Base-by-base conservation (phyloP, 1,139 yeast genomes). In the Dujonia santamariae region DNA sequence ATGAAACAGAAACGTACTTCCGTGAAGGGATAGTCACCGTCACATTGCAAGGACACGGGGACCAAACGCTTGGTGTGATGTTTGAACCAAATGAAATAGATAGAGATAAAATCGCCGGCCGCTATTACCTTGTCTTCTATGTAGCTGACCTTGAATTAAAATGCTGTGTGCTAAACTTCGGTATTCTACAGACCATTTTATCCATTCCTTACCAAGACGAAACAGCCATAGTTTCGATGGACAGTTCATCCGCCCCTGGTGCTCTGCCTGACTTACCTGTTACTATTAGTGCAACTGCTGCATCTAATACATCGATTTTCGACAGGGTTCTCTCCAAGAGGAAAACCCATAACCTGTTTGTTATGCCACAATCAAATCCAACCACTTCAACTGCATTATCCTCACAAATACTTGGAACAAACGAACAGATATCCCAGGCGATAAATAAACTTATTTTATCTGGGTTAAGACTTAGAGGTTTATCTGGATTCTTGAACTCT, bases 381-480 rank as follows among this genome's bases (percentile, higher is more conserved):
- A 12, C 26, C 32, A 29, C 31, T 44, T 39, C 34, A 31, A 44
- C 14, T 37, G 44, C 34, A 32, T 35, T 37, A 7, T 37, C 31
- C 12, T 40, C 51, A 9, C 60, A 48, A 51, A 44, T 45, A 1
- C 45, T 60, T 7, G 47, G 51, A 7, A 47, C 59, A 19, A 51
- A 50, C 24, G 67, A 63, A 15, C 71, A 64, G 37, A 53, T 63
- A 19, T 54, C 57, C 35, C 56, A 51, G 35, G 63, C 65, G 8
- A 51, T 66, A 19, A 59, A 54, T 34, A 63, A 63, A 38, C 49
- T 67, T 13, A 59, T 67, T 5, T 48, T 62, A 7, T 65, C 73
- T 5, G 75, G 75, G 1, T 52, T 69, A 25, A 46, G 75, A 37
- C 53, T 69, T 17, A 51, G 75, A 31, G 75, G 75, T 1, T 50